Evolutionary conservation across 352 stramenopile species (phyloP), one percentile per base, ranked within the genome.

Genomic region (Globisporangium splendens): DNA sequence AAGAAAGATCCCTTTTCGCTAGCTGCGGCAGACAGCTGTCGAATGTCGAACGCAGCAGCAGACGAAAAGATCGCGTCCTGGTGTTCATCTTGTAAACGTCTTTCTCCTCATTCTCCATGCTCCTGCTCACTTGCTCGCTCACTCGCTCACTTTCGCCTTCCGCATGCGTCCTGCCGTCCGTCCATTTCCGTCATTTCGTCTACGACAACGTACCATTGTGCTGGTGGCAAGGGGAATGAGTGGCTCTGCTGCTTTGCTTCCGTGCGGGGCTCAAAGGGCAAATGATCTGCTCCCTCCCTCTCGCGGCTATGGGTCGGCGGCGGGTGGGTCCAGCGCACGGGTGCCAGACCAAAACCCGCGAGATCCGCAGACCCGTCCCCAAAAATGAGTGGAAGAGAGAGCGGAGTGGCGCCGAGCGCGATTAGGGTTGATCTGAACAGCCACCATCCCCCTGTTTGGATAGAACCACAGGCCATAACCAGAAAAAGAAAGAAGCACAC

Each of bases 221-320:
- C 28, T 35, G 28, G 28, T 4, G 28, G 28, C 28, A 8, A 35
- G 42, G 49, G 38, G 38, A 44, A 38, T 46, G 22, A 57, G 46
- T 41, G 60, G 50, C 50, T 56, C 52, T 51, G 59, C 46, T 28
- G 35, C 46, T 56, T 66, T 56, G 56, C 48, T 57, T 52, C 42
- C 22, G 43, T 64, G 62, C 46, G 50, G 61, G 53, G 61, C 61
- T 60, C 56, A 63, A 68, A 63, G 61, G 50, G 47, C 61, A 52
- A 68, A 59, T 64, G 61, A 28, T 41, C 46, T 35, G 21, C 52
- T 15, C 33, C 46, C 52, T 28, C 20, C 54, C 5, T 15, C 13
- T 38, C n/a, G 3, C 10, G 7, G 2, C 28, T 3, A 35, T 35
- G 28, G 28, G 28, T 35, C 28, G 5, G 10, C 28, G 28, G 28